A percentile compares a stretch with the other conserved stretches of the same genome.
phyloP scores from a whole-genome alignment of 768 basidiomycete genomes.

The Tricholoma sp. region DNA sequence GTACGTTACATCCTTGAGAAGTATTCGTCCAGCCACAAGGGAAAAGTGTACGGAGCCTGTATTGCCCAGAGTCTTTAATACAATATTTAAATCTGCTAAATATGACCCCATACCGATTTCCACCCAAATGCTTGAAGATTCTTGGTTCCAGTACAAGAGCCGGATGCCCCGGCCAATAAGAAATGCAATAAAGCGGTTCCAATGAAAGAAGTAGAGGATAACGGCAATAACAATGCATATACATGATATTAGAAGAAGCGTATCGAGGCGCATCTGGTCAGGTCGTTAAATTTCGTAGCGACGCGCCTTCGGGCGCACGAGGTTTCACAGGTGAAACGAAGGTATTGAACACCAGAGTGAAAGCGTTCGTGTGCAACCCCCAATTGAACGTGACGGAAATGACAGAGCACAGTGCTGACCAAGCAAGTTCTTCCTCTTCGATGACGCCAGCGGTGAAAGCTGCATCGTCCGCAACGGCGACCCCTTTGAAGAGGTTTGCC shows the following conservation, averaged over 20 bases:
- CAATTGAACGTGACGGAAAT: background rate
- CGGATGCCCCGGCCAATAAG: constrained; percentile 63
- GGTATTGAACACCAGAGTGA: background rate
- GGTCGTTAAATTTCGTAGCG: background rate
- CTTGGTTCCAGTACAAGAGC: constrained; percentile 72
- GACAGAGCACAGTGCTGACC: background rate
- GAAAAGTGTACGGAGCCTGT: constrained; percentile 91
- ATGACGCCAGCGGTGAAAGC: constrained; percentile 21
- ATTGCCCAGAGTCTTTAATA: background rate
- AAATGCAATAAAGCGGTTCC: constrained; percentile 78
- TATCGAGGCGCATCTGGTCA: constrained; percentile 43
- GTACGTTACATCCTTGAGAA: constrained; percentile 84
- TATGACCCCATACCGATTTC: constrained; percentile 56
- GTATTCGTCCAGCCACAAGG: constrained; percentile 77
- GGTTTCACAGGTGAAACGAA: background rate
- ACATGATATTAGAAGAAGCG: constrained; percentile 58
- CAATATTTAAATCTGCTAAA: background rate
- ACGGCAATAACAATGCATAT: constrained; percentile 50
- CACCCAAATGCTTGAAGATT: constrained; percentile 75
- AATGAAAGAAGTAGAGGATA: constrained; percentile 83
- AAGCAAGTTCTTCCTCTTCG: constrained; percentile 6
- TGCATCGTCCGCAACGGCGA: constrained; percentile 25
- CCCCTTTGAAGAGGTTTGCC: constrained; percentile 62
- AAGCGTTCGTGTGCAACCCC: background rate
- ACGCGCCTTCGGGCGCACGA: background rate